Evolutionary conservation across 768 basidiomycete genomes (phyloP), one percentile per base, ranked within the genome.

Genomic region (Tylopilus cervinicoccineus): DNA sequence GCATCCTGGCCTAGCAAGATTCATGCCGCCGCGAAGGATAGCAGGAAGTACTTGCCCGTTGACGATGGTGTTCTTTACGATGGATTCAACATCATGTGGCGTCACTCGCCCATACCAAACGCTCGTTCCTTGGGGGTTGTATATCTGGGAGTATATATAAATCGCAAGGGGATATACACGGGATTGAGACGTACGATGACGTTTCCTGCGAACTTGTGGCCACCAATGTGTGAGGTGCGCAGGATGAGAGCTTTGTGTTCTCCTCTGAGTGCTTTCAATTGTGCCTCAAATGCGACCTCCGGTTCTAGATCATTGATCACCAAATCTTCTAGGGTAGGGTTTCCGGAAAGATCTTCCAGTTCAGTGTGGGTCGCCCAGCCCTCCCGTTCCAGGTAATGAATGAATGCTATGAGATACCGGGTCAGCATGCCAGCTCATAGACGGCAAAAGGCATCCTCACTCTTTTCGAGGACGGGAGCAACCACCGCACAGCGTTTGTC

Each of bases 51-150:
- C 78, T 60, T 84, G 78, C 3, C 95, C 95, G 17, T 79, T 75
- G 47, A 93, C 75, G 53, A 99, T 83, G 16, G 95, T 99, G 57
- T 91, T 86, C 55, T 83, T 78, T 39, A 93, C 91, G 47, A 94
- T 84, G 6, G 84, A 79, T 50, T 86, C 83, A 41, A 93, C 87
- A 60, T 95, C 88, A 62, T 92, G 86, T 8, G 94, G 84, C 22
- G 87, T 86, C 6, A 96, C 93, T 22, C 95, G 84, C 19, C 95
- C 95, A 59, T 97, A 97, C 85, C 93, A 97, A 24, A 97, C 77
- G 32, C 84, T 82, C 20, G 88, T 79, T 19, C 93, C 93, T 48
- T 82, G 78, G 0, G 93, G 93, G 38, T 83, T 89, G 67, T 90
- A 85, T 61, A 97, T 89, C 88, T 93, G 58, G 17, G 12, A 31